Base-by-base conservation (phyloP, 1,284 basidiomycete species). In the Rhodotorula glutinis region DNA sequence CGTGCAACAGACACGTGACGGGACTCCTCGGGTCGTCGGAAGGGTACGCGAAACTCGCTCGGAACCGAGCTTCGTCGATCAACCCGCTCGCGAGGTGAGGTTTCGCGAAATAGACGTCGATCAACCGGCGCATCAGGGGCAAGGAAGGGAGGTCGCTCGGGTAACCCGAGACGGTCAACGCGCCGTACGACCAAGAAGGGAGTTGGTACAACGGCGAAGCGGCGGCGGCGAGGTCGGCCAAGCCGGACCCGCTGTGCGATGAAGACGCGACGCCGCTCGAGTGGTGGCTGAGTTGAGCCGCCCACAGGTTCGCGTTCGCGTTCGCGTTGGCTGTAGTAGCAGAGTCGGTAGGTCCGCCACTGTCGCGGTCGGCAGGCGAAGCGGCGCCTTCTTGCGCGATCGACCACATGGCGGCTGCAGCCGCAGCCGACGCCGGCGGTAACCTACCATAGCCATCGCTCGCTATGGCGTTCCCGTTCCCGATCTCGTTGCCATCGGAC, bases 1-100 rank as follows among this genome's bases (percentile, higher is more conserved):
- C 89, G 78, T 92, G 90, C 47, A 92, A 79, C 66, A 92, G 84
- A 5, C 88, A 87, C n/a, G 87, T 84, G 79, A 92, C 84, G 3
- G 89, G 87, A 25, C 87, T 84, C 79, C 91, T 90, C 46, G 90
- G 90, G 89, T 88, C 71, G 84, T 83, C 8, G 19, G 23, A 33
- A 67, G 88, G 85, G 58, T 90, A 80, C 71, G 84, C 83, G 83
- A 92, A 82, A 13, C 87, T 86, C 29, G 86, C 82, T 38, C 90
- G 78, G 78, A 92, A 90, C 23, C 87, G 86, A n/a, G 86, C 85
- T 23, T 84, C 83, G 73, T 91, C 88, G 53, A 92, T 52, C 23
- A 69, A 29, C 4, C 60, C 67, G 3, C 60, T 59, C 16, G 66
- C 64, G 23, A 66, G 57, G 55, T 71, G 73, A 16, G 57, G 51